Conservation (phyloP, 306 rosid species). For the Malus fusca region DNA sequence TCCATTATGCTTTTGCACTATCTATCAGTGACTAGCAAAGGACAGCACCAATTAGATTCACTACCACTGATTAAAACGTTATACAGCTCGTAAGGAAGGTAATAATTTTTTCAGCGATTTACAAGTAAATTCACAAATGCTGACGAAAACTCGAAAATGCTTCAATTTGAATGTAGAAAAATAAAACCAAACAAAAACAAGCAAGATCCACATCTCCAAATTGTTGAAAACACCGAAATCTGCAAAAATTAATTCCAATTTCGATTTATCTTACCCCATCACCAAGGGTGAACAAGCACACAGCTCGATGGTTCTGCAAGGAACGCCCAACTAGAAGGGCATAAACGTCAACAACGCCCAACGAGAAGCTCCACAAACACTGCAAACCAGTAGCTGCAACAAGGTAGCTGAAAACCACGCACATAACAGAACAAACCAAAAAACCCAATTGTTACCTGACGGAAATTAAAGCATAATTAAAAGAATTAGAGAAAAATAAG, state of each 20-base stretch:
- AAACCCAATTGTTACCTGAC: background rate
- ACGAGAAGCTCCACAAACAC: conserved; percentile 60
- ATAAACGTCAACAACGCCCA: conserved; percentile 66
- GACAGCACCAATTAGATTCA: conserved; percentile 1
- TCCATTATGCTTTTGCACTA: background rate
- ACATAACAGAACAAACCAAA: conserved; percentile 2
- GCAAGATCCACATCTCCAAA: background rate
- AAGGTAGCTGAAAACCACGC: conserved; percentile 55
- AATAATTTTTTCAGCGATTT: background rate
- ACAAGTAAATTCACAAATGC: background rate
- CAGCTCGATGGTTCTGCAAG: conserved; percentile 54
- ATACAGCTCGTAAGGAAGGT: background rate
- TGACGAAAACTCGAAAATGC: background rate
- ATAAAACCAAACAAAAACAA: background rate
- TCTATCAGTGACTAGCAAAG: background rate
- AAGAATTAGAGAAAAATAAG: background rate
- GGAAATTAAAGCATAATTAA: background rate
- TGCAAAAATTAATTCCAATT: background rate
- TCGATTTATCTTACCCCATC: conserved; percentile 68
- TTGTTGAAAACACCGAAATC: background rate
- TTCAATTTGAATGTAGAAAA: background rate
- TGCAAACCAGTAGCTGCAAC: conserved; percentile 82
- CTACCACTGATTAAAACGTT: background rate
- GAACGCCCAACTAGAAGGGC: conserved; percentile 74
- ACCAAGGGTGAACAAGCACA: conserved; percentile 67